Base-by-base conservation (phyloP, 2,329 filamentous ascomycete species). In the Colletotrichum tabaci region DNA sequence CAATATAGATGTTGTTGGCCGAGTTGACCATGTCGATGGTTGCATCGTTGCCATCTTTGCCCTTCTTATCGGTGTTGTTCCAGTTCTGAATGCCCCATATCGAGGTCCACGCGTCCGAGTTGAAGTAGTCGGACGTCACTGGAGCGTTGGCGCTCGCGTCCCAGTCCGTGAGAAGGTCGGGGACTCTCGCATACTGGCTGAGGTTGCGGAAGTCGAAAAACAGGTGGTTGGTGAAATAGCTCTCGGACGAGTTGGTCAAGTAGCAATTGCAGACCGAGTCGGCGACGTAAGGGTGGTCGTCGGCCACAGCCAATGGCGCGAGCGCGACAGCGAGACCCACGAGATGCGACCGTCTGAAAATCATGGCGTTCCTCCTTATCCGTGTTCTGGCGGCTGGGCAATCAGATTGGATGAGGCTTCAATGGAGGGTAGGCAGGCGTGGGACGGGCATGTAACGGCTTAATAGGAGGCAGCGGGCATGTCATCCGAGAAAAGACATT, bases 161-260 rank as follows among this genome's bases (percentile, higher is more conserved):
- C n/a, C 72, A 55, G 67, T 81, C 77, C 6, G 66, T 60, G 58
- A 84, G 74, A 55, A 79, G 74, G 9, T 75, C 61, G 1, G 84
- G 82, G 10, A 82, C 79, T 56, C 77, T 74, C 4, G 82, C 84
- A 66, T 85, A 82, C 30, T 84, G 74, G 2, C 77, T 52, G 23
- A 86, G 81, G 49, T 77, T 78, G 56, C 86, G 80, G 74, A 87
- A 88, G 77, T 88, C 87, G 74, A 85, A 86, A 79, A 88, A 88
- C 47, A 77, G 75, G 76, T 87, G 87, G 21, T 80, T 78, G 21
- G 80, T 77, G 74, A 85, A 88, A 78, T 83, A 88, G 52, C 77
- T 76, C 53, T 80, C 80, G 15, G 81, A 83, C 55, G 81, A 84
- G 74, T 88, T 87, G 74, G 84, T 86, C 61, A 85, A 76, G 74